Evolutionary conservation across 2,329 filamentous ascomycete genomes (phyloP).

Genomic region (Dothistroma pini): DNA sequence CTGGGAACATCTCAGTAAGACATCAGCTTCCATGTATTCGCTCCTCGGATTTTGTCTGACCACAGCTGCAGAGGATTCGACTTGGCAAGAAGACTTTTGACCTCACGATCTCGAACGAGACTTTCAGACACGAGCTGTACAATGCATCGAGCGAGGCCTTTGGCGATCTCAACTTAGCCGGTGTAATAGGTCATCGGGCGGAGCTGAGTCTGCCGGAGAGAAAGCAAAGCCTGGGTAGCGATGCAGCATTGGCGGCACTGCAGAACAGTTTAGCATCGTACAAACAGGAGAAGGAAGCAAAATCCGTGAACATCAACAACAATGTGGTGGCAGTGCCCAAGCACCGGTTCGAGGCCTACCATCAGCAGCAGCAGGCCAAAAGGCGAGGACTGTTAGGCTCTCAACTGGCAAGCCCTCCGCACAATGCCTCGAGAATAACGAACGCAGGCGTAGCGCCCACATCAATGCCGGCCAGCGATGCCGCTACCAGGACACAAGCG

Average conservation of each 20-base stretch:
- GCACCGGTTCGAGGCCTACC: slow-evolving; percentile 31
- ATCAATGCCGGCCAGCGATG: slow-evolving; percentile 38
- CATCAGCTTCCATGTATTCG: neutral
- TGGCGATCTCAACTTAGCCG: slow-evolving; percentile 52
- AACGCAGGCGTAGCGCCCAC: slow-evolving; percentile 34
- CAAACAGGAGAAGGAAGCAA: slow-evolving; percentile 59
- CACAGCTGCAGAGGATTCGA: slow-evolving; percentile 47
- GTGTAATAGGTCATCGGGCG: slow-evolving; percentile 56
- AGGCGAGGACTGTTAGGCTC: slow-evolving; percentile 28
- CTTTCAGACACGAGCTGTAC: slow-evolving; percentile 58
- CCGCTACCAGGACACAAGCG: slow-evolving; percentile 37
- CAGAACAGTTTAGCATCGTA: slow-evolving; percentile 58
- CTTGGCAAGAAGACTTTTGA: slow-evolving; percentile 55
- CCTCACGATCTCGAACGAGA: slow-evolving; percentile 52
- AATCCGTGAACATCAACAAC: slow-evolving; percentile 37
- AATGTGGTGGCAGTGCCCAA: slow-evolving; percentile 37
- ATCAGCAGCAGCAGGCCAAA: slow-evolving; percentile 26
- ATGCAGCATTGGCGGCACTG: slow-evolving; percentile 57
- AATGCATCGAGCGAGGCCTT: slow-evolving; percentile 40
- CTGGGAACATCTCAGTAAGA: slow-evolving; percentile 36
- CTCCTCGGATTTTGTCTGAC: neutral
- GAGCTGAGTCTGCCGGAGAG: slow-evolving; percentile 41
- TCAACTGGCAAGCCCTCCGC: slow-evolving; percentile 39
- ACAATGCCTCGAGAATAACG: slow-evolving; percentile 37
- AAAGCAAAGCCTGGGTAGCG: slow-evolving; percentile 54